Evolutionary conservation across 164 flowering plant species (phyloP).

Genomic region (Annona squamosa): DNA sequence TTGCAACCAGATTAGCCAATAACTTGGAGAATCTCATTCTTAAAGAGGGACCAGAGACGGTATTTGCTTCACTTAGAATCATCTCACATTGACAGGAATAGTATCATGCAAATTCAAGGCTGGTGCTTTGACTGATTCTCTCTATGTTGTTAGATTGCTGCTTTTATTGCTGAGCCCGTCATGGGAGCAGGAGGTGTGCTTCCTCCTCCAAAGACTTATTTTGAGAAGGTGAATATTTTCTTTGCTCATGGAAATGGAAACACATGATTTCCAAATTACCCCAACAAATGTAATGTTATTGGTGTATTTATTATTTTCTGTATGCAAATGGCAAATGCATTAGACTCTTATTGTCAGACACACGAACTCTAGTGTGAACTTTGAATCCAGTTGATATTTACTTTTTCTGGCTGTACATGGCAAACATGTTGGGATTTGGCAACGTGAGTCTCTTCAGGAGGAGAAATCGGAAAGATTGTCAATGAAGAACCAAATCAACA

Average conservation of each 20-base stretch:
- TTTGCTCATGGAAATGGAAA: neutral
- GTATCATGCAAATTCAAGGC: neutral
- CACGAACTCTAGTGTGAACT: no score
- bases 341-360: no score
- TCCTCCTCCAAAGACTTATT: slow-evolving; percentile 89
- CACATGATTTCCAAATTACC: no score
- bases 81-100: neutral
- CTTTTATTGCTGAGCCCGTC: slow-evolving; percentile 98
- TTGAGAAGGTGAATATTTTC: slow-evolving; percentile 64
- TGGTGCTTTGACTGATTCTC: neutral
- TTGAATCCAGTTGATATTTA: no score
- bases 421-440: no score
- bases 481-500: no score
- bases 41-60: slow-evolving; percentile 98
- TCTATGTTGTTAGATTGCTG: slow-evolving; percentile 68
- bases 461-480: no score
- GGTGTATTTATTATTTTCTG: no score
- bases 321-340: no score
- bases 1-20: slow-evolving; percentile 81
- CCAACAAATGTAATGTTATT: no score
- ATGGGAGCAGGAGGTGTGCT: slow-evolving; percentile 99
- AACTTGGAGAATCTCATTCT: slow-evolving; percentile 88
- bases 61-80: slow-evolving; percentile 19
- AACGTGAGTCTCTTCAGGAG: no score
- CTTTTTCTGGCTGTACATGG: no score